phyloP scores from a whole-genome alignment of 768 basidiomycete species.

The Albatrellus ellisii region DNA sequence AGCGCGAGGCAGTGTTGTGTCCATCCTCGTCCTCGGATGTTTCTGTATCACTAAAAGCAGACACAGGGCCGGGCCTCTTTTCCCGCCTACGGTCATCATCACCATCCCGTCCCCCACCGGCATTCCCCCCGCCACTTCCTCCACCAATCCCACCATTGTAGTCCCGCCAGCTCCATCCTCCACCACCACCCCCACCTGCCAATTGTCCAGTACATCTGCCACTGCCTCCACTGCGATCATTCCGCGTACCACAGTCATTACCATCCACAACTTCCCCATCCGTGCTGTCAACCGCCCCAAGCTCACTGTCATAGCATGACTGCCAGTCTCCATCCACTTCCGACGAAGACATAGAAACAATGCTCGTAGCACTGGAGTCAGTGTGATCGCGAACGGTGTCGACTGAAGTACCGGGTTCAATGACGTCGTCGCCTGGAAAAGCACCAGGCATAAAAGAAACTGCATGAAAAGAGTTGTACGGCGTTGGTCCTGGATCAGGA shows the following conservation, averaged over 20 bases:
- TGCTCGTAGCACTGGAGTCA: background rate
- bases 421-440: constrained; percentile 14
- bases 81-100: constrained; percentile 28
- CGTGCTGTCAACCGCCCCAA: background rate
- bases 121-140: constrained; percentile 11
- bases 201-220: background rate
- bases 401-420: constrained; percentile 33
- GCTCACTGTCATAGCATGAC: constrained; percentile 1
- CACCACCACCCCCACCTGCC: background rate
- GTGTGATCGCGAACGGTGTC: constrained; percentile 26
- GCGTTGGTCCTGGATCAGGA: background rate
- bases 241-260: constrained; percentile 5
- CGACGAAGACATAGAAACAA: constrained; percentile 7
- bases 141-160: background rate
- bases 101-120: constrained; percentile 15
- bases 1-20: constrained; percentile 27
- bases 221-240: background rate
- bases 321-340: constrained; percentile 9
- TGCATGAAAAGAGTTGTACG: background rate
- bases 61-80: constrained; percentile 18
- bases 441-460: constrained; percentile 6
- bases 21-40: constrained; percentile 31
- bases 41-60: constrained; percentile 21
- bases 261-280: background rate
- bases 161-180: background rate